phyloP scores from a whole-genome alignment of 176 grass and related monocot species.

The Areca catechu region DNA sequence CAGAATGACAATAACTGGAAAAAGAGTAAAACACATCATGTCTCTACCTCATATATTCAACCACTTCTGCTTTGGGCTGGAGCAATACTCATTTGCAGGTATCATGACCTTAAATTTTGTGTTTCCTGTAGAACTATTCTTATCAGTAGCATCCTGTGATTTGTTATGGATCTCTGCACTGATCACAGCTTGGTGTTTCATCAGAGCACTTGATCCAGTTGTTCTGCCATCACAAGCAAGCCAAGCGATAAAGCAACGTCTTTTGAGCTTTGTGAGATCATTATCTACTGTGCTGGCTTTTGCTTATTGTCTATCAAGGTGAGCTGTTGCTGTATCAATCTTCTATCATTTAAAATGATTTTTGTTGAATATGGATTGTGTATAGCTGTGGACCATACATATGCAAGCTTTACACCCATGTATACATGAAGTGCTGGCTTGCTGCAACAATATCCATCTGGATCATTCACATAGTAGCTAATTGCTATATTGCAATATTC shows the following conservation, averaged over 20 bases:
- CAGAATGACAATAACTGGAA: slow-evolving; percentile 88
- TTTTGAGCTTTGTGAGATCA: slow-evolving; percentile 80
- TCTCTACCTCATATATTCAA: slow-evolving; percentile 82
- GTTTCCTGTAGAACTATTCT: not conserved
- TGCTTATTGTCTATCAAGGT: slow-evolving; percentile 90
- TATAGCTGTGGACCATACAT: no score
- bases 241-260: slow-evolving; percentile 76
- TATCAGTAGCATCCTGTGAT: no score
- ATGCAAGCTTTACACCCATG: no score
- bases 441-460: no score
- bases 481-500: no score
- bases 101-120: slow-evolving; percentile 14
- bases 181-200: slow-evolving; percentile 1
- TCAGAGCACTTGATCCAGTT: slow-evolving; percentile 75
- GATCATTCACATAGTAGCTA: no score
- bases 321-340: not conserved
- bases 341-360: no score
- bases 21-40: slow-evolving; percentile 71
- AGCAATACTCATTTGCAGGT: slow-evolving; percentile 84
- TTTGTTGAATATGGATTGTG: no score
- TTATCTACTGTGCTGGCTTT: slow-evolving; percentile 75
- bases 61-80: slow-evolving; percentile 92
- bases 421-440: no score
- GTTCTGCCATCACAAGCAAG: slow-evolving; percentile 61
- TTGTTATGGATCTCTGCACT: no score